Percentiles rank a stretch among this genome's conserved stretches.
phyloP scores from a whole-genome alignment of 1,284 basidiomycete species.

The Leccinum pallidistipes region DNA sequence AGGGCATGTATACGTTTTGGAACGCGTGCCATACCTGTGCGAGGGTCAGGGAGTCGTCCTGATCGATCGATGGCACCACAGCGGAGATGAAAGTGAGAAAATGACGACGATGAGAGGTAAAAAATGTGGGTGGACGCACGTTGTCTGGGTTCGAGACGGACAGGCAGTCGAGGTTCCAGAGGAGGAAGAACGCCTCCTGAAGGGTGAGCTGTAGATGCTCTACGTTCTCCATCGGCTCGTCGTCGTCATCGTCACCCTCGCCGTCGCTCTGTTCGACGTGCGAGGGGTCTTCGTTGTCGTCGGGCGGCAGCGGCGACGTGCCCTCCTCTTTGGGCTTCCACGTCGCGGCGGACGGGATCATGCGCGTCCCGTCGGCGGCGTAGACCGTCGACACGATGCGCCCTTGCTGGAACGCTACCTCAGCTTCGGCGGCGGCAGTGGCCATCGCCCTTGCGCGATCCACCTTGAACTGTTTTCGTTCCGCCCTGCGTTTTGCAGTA shows the following conservation, averaged over 20 bases:
- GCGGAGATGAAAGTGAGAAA: constrained; percentile 8
- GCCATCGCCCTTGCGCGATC: constrained; percentile 84
- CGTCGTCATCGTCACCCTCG: constrained; percentile 34
- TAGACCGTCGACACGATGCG: constrained; percentile 54
- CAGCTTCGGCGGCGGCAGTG: constrained; percentile 70
- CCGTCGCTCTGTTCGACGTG: constrained; percentile 25
- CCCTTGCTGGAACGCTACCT: constrained; percentile 68
- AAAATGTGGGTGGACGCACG: constrained; percentile 41
- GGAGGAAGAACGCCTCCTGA: constrained; percentile 91
- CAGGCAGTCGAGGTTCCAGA: constrained; percentile 83
- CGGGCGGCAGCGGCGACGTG: background rate
- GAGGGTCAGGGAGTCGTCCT: constrained; percentile 55
- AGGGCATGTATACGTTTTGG: constrained; percentile 44
- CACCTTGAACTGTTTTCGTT: constrained; percentile 88
- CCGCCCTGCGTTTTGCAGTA: constrained; percentile 79
- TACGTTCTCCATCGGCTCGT: constrained; percentile 62
- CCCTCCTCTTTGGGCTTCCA: constrained; percentile 54
- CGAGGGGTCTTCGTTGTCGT: constrained; percentile 2
- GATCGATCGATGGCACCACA: constrained; percentile 4
- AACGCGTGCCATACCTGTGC: constrained; percentile 61
- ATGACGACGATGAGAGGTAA: background rate
- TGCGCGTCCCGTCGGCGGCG: constrained; percentile 41
- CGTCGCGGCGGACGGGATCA: constrained; percentile 75
- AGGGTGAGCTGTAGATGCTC: constrained; percentile 94
- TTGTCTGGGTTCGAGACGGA: constrained; percentile 66